A percentile compares a stretch with the other conserved stretches of the same genome.
Conservation (phyloP, 495 filamentous ascomycete genomes). For the Penicillium paxilli region DNA sequence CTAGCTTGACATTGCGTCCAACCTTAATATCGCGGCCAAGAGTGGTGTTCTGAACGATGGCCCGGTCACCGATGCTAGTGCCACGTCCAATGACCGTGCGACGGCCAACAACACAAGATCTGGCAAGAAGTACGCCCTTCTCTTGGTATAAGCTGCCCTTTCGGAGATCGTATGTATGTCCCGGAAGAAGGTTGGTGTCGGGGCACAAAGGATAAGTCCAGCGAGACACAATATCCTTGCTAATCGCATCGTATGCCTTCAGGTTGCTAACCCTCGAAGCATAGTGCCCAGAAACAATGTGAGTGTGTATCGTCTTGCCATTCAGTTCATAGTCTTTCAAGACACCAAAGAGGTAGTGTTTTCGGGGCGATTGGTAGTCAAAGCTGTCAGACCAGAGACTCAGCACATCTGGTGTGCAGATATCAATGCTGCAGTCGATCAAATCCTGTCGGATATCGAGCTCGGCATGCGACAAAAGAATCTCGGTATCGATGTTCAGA, state of each 20-base stretch:
- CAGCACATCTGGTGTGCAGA: slow-evolving; percentile 93
- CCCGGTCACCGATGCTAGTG: slow-evolving; percentile 73
- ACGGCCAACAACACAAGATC: slow-evolving; percentile 64
- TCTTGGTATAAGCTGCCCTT: slow-evolving; percentile 70
- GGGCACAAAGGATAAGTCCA: slow-evolving; percentile 95
- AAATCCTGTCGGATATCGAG: slow-evolving; percentile 83
- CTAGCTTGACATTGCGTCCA: slow-evolving; percentile 76
- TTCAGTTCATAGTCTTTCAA: slow-evolving; percentile 96
- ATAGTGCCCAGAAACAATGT: slow-evolving; percentile 75
- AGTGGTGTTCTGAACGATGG: slow-evolving; percentile 66
- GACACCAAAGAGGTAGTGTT: slow-evolving; percentile 86
- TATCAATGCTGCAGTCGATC: slow-evolving; percentile 94
- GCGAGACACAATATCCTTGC: slow-evolving; percentile 77
- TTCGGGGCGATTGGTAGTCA: slow-evolving; percentile 86
- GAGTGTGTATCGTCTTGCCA: slow-evolving; percentile 91
- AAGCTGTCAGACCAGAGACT: slow-evolving; percentile 97
- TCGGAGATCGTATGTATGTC: slow-evolving; percentile 70
- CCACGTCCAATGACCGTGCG: slow-evolving; percentile 73
- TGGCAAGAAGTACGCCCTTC: slow-evolving; percentile 68
- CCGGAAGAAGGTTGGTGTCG: slow-evolving; percentile 78
- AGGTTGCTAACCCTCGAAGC: slow-evolving; percentile 82
- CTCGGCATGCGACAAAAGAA: slow-evolving; percentile 62
- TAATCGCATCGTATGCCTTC: slow-evolving; percentile 89
- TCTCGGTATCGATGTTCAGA: slow-evolving; percentile 71
- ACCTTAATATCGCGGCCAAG: slow-evolving; percentile 84